phyloP scores from a whole-genome alignment of 148 eudicot species.

The Dysphania ambrosioides region DNA sequence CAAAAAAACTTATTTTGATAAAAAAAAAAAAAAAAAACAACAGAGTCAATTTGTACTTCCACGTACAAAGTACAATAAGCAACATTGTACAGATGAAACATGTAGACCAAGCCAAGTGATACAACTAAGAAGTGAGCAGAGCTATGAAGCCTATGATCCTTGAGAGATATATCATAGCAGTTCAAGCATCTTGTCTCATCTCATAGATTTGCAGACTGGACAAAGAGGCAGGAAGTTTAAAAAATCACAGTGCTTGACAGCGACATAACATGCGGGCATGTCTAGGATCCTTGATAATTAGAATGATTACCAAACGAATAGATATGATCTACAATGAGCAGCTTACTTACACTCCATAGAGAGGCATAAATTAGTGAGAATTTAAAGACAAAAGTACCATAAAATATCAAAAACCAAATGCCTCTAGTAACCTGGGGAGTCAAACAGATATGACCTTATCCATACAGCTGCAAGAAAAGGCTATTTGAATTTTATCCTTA shows the following conservation, averaged over 20 bases:
- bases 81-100: neutral
- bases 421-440: neutral
- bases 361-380: neutral
- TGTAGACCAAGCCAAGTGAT: neutral
- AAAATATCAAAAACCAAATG: neutral
- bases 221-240: neutral
- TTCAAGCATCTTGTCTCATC: neutral
- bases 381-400: neutral
- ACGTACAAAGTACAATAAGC: neutral
- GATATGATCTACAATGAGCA: neutral
- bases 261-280: neutral
- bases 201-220: neutral
- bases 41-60: neutral
- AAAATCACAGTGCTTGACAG: neutral
- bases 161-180: neutral
- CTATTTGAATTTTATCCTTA: too few species aligned
- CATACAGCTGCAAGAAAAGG: neutral
- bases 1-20: too few species aligned
- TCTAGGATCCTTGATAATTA: neutral
- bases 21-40: too few species aligned
- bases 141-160: too few species aligned
- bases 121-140: conserved; percentile 3
- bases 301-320: neutral
- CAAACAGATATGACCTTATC: neutral
- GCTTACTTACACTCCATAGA: neutral